Evolutionary conservation across 2,329 filamentous ascomycete genomes (phyloP), one percentile per base, ranked within the genome.

Genomic region (Microdochium bolleyi): DNA sequence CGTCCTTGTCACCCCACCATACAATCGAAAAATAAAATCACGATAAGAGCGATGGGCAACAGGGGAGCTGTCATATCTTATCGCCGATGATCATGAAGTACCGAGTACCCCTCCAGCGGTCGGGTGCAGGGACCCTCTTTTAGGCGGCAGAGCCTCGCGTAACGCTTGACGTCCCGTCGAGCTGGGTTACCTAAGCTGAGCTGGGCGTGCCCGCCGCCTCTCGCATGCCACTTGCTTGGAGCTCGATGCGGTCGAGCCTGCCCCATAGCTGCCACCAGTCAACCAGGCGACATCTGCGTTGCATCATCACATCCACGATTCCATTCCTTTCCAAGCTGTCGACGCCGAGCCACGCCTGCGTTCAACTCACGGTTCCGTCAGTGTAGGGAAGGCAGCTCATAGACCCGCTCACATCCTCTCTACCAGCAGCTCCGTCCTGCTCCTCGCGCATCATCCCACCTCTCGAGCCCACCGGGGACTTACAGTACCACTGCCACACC

Each of bases 131-230:
- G 41, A 13, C 41, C 41, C 41, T 46, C 41, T 46, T 46, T 46
- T 60, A 69, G 65, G 66, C 66, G 65, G 65, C 66, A 67, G 61
- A 65, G 65, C 61, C 65, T 67, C 65, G 65, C 66, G 66, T 68
- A 64, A 66, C 61, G n/a, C 55, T 22, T 3, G 24, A 22, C 19
- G 44, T 22, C 37, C 16, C 7, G 44, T 16, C 19, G 44, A 11
- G n/a, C n/a, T 11, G 5, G 44, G n/a, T 25, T 11, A 51, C 53
- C 51, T 49, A 56, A 56, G 57, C 55, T 57, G 58, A 50, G 48
- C 49, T 37, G 27, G 50, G 56, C 56, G 50, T 53, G 50, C 51
- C 50, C 19, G 24, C 53, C 52, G 51, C 56, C 60, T 46, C 52
- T 55, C 57, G 53, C 50, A 51, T 34, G 22, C 34, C 52, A 30